phyloP scores from a whole-genome alignment of 2,329 filamentous ascomycete genomes.

The Phaeosphaeriaceae sp. region DNA sequence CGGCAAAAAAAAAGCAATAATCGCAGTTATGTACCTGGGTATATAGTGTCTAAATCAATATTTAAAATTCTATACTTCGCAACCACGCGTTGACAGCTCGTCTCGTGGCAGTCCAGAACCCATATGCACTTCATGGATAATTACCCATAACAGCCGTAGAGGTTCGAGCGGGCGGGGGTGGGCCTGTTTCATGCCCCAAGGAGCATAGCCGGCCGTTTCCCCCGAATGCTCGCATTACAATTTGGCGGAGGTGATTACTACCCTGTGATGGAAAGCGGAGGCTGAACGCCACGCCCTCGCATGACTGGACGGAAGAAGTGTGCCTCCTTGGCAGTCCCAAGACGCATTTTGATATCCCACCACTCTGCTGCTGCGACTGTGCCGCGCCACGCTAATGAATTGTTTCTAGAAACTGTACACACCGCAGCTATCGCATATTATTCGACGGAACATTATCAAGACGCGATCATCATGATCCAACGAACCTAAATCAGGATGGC shows the following conservation, averaged over 20 bases:
- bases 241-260: slow-evolving; percentile 1
- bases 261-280: no score
- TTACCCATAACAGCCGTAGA: slow-evolving; percentile 23
- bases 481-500: slow-evolving; percentile 12
- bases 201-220: slow-evolving; percentile 4
- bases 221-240: not conserved
- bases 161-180: slow-evolving; percentile 9
- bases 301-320: slow-evolving; percentile 24
- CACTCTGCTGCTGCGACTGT: slow-evolving; percentile 12
- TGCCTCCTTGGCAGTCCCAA: slow-evolving; percentile 26
- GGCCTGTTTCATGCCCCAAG: not conserved
- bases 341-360: slow-evolving; percentile 24
- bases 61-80: not conserved
- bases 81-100: slow-evolving; percentile 12
- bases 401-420: slow-evolving; percentile 1
- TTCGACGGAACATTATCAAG: slow-evolving; percentile 15
- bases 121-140: slow-evolving; percentile 27
- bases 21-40: no score
- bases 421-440: not conserved
- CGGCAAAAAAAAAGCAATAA: no score
- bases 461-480: slow-evolving; percentile 6
- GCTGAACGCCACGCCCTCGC: slow-evolving; percentile 6
- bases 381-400: slow-evolving; percentile 15
- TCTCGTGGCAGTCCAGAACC: slow-evolving; percentile 9
- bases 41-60: no score